Base-by-base conservation (phyloP, 192 early-diverging fungal genomes). In the Coemansia sp. region DNA sequence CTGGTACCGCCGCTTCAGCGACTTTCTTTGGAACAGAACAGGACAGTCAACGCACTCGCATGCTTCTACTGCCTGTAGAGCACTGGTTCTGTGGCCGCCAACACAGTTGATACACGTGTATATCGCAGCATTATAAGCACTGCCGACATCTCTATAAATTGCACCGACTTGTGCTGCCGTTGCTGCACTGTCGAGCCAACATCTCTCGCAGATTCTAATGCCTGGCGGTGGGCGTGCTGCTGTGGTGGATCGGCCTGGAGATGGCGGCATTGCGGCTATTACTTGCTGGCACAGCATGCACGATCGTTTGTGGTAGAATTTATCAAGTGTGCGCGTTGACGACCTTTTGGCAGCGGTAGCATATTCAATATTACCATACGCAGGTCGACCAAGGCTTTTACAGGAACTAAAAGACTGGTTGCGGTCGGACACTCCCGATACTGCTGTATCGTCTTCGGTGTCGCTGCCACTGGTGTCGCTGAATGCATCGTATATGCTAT, bases 41-140 rank as follows among this genome's bases (percentile, higher is more conserved):
- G 75, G 65, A 43, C 76, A 79, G 35, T 79, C 76, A 45, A 73
- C 23, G 35, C 66, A 68, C 32, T 64, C 60, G 32, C 76, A 79
- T n/a, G 34, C 33, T n/a, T 73, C 64, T 10, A 54, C 76, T 22
- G 76, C 71, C 20, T 59, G 63, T 42, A 79, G 57, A 36, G 71
- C 70, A 42, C 62, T 62, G 17, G 76, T 64, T 38, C 76, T 67
- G 19, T 38, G 55, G 22, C 71, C 76, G 2, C 76, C 76, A 34
- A 57, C 67, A 45, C 76, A 78, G 10, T 34, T 41, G 0, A 23
- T 60, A 42, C 76, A 78, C 48, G 59, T 58, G 55, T 78, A 61
- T 25, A 66, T 43, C 0, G 35, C 60, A 13, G 33, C 46, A 29
- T 56, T 66, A 29, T 67, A 56, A 20, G 22, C 46, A 13, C 52